Evolutionary conservation across 192 early-diverging fungal species (phyloP), one percentile per base, ranked within the genome.

Genomic region (Rhizoclosmatium globosum): DNA sequence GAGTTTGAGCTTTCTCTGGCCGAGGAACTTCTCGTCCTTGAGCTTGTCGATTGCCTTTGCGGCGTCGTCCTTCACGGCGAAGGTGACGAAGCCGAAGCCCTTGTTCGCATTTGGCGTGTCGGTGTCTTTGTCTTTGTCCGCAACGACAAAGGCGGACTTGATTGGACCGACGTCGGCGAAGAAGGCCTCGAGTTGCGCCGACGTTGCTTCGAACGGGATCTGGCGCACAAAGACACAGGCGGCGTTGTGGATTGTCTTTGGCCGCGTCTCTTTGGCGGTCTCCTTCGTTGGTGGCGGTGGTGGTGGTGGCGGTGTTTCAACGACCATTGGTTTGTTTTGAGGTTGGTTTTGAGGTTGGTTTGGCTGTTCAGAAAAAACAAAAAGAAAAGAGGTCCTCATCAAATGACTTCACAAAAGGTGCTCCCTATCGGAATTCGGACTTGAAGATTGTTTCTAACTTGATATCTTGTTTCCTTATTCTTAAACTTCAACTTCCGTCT

Each of bases 61-160:
- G 2, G 96, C 94, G 84, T 95, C 95, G 56, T 94, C 92, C 38
- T 86, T 82, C 44, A 95, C 65, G 2, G 91, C 93, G 79, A 91
- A 99, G 77, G 95, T 92, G 3, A 99, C 96, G 83, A 94, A 99
- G 19, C 97, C 97, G 84, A 90, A 98, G 4, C 97, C 97, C 58
- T 90, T 93, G 83, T 95, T 96, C 70, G 83, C 82, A 23, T 86
- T 85, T 42, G 87, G 85, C 13, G 46, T 83, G 21, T 85, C 62
- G 43, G 79, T 79, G 81, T n/a, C n/a, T 13, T 77, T 76, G 4
- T 81, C 71, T 64, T 86, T 88, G 74, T 92, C 92, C 9, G 82
- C 79, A 1, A 98, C 95, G 48, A 97, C 94, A 81, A 98, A 99
- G 79, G 95, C 96, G 43, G 93, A 94, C 47, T 95, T 84, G 21